Evolutionary conservation across 768 basidiomycete genomes (phyloP).

Genomic region (Obba rivulosa): DNA sequence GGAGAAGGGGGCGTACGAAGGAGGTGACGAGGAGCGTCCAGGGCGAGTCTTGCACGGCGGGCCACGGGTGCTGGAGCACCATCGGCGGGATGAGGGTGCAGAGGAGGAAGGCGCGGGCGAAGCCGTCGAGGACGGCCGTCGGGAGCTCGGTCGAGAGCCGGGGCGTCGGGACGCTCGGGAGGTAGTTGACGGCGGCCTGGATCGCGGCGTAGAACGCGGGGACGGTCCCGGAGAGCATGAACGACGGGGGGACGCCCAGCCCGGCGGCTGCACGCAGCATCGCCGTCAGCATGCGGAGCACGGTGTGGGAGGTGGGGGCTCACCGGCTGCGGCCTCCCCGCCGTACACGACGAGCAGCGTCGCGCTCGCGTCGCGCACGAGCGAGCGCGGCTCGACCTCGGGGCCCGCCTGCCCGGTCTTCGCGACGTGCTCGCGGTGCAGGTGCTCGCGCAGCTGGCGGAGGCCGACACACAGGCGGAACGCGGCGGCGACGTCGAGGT

Average conservation of each 20-base stretch:
- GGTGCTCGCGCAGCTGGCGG: slow-evolving; percentile 57
- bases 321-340: slow-evolving; percentile 69
- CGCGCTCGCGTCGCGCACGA: slow-evolving; percentile 50
- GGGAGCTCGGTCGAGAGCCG: slow-evolving; percentile 61
- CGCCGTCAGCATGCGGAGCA: too few relatives aligned
- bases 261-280: too few relatives aligned
- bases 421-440: slow-evolving; percentile 35
- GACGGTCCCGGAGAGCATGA: slow-evolving; percentile 68
- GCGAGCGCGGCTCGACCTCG: slow-evolving; percentile 45
- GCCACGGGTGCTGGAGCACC: slow-evolving; percentile 47
- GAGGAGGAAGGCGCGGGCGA: slow-evolving; percentile 73
- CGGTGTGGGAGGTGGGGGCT: too few relatives aligned
- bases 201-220: slow-evolving; percentile 55
- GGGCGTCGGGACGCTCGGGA: slow-evolving; percentile 53
- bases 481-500: slow-evolving; percentile 63
- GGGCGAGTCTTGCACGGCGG: slow-evolving; percentile 56
- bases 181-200: slow-evolving; percentile 55
- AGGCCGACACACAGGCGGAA: slow-evolving; percentile 66
- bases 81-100: slow-evolving; percentile 73
- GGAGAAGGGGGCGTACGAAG: slow-evolving; percentile 40
- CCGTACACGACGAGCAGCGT: slow-evolving; percentile 70
- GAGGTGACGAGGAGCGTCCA: slow-evolving; percentile 75
- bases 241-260: slow-evolving; percentile 66
- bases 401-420: slow-evolving; percentile 22
- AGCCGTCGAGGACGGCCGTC: slow-evolving; percentile 68